Evolutionary conservation across 108 stramenopile genomes (phyloP).

Genomic region (Skeletonema grethae): DNA sequence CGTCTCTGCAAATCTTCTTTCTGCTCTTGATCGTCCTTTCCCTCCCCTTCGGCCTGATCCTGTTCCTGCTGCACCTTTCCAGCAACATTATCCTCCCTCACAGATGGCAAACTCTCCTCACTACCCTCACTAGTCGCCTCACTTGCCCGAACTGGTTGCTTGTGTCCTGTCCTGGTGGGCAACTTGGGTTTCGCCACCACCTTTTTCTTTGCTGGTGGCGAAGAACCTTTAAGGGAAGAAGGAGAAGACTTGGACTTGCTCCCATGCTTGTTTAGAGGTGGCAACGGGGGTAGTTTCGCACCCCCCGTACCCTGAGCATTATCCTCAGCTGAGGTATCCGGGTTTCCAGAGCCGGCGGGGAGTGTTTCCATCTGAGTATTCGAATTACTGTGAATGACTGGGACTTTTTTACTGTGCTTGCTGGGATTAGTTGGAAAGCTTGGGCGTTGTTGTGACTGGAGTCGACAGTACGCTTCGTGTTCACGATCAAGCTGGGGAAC

Average conservation of each 20-base stretch:
- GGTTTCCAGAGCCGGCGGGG: not conserved
- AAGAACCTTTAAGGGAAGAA: not conserved
- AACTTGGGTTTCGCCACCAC: not conserved
- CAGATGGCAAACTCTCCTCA: too few relatives aligned
- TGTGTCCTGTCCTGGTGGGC: not conserved
- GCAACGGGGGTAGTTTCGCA: not conserved
- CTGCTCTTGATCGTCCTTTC: too few relatives aligned
- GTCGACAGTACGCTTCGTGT: not conserved
- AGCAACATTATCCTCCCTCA: too few relatives aligned
- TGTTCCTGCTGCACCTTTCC: too few relatives aligned
- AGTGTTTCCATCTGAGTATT: not conserved
- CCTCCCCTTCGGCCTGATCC: too few relatives aligned
- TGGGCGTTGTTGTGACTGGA: not conserved
- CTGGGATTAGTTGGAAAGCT: not conserved
- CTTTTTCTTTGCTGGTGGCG: not conserved
- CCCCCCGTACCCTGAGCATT: not conserved
- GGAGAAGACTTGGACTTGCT: not conserved
- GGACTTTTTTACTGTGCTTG: not conserved
- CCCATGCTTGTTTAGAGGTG: not conserved
- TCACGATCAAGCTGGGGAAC: constrained; percentile 1
- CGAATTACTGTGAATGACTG: not conserved
- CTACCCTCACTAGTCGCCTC: not conserved
- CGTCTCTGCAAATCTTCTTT: too few relatives aligned
- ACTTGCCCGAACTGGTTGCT: not conserved
- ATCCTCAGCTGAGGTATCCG: not conserved